These are phyloP conservation scores for Diplodia sapinea DNA, from an alignment of 2,329 filamentous ascomycete species.

Conservation along the genomic window DNA sequence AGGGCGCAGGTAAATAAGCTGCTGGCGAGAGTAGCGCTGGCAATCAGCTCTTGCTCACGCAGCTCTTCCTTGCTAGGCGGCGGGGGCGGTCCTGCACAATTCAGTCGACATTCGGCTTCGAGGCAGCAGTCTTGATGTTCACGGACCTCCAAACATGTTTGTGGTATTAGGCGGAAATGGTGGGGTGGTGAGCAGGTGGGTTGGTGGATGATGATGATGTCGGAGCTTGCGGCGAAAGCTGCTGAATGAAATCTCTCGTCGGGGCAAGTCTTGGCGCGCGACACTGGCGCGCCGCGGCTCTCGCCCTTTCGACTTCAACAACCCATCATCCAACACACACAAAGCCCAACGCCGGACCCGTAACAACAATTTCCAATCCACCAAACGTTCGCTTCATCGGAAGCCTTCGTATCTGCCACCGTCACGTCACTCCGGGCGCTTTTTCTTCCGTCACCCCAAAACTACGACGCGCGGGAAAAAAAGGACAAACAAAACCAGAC, in stretches of 20 bases:
- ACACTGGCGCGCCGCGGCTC: not conserved
- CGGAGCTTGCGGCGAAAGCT: constrained; percentile 30
- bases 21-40: constrained; percentile 69
- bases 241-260: constrained; percentile 24
- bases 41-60: constrained; percentile 69
- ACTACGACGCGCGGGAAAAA: not conserved
- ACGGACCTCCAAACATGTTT: constrained; percentile 69
- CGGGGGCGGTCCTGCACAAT: constrained; percentile 64
- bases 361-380: not conserved
- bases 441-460: not conserved
- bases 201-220: constrained; percentile 24
- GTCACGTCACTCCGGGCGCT: not conserved
- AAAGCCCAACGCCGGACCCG: constrained; percentile 5
- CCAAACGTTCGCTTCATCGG: not conserved
- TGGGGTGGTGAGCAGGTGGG: not conserved
- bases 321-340: not conserved
- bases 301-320: constrained; percentile 16
- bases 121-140: not conserved
- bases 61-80: constrained; percentile 74
- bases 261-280: constrained; percentile 9
- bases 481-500: not conserved
- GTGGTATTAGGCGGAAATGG: not conserved
- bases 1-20: constrained; percentile 69
- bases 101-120: not conserved
- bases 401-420: not conserved